Percentiles rank a stretch among this genome's conserved stretches.
phyloP scores from a whole-genome alignment of 805 yeast species.

The Nakazawaea molendinolei region DNA sequence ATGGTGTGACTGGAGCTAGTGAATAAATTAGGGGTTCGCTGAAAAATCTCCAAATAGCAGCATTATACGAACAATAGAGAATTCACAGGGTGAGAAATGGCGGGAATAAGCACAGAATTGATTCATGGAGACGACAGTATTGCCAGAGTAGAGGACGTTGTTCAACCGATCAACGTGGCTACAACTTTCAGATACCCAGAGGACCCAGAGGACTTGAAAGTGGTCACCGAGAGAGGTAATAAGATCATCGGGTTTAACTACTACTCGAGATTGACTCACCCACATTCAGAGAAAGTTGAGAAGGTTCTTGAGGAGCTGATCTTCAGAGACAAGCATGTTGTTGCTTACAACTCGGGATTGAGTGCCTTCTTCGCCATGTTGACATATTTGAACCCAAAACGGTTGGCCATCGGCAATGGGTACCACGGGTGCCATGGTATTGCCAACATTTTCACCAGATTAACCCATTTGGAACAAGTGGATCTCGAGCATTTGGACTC shows the following conservation, averaged over 20 bases:
- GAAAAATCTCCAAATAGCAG: too few species aligned
- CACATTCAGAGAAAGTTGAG: slow-evolving; percentile 65
- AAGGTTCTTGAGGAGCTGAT: slow-evolving; percentile 46
- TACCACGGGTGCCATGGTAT: slow-evolving; percentile 84
- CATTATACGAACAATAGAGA: neutral
- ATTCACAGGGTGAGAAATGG: slow-evolving; percentile 20
- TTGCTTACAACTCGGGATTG: slow-evolving; percentile 72
- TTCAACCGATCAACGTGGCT: slow-evolving; percentile 75
- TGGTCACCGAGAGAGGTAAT: slow-evolving; percentile 29
- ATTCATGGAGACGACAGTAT: slow-evolving; percentile 61
- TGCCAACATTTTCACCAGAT: slow-evolving; percentile 53
- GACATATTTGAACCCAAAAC: slow-evolving; percentile 64
- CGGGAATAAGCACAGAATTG: slow-evolving; percentile 44
- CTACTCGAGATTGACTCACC: slow-evolving; percentile 74
- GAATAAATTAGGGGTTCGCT: too few species aligned
- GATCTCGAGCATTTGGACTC: slow-evolving; percentile 42
- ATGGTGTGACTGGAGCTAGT: too few species aligned
- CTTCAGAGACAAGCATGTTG: slow-evolving; percentile 40
- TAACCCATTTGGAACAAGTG: slow-evolving; percentile 47
- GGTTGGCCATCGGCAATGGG: slow-evolving; percentile 63
- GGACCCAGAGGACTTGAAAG: slow-evolving; percentile 49
- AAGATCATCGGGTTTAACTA: slow-evolving; percentile 17
- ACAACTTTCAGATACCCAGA: slow-evolving; percentile 68
- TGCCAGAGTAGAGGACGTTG: slow-evolving; percentile 56
- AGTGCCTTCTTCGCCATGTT: slow-evolving; percentile 76